Evolutionary conservation across 306 rosid species (phyloP).

Genomic region (Chamaecrista fasciculata): DNA sequence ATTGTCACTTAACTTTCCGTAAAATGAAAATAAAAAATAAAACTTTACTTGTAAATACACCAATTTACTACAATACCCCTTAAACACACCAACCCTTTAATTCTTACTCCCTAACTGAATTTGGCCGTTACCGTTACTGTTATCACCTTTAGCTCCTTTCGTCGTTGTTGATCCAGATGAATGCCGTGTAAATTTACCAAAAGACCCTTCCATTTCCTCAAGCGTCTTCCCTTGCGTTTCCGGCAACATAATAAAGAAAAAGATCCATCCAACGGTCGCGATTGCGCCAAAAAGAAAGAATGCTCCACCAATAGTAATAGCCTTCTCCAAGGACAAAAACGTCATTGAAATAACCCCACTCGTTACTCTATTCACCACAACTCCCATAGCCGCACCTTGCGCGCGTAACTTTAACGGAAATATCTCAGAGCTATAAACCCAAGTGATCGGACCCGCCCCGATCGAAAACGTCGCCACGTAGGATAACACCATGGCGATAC

Average conservation of each 20-base stretch:
- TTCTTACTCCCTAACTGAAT: conserved; percentile 39
- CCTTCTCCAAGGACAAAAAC: conserved; percentile 56
- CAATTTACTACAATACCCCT: background rate
- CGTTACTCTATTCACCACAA: conserved; percentile 49
- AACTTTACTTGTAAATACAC: too few species aligned
- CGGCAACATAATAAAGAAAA: conserved; percentile 60
- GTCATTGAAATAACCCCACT: conserved; percentile 75
- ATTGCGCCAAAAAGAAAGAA: conserved; percentile 63
- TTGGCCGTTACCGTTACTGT: conserved; percentile 16
- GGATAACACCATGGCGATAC: conserved; percentile 36
- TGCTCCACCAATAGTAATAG: conserved; percentile 71
- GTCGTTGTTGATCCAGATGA: background rate
- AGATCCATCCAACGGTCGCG: conserved; percentile 61
- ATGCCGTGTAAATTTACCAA: conserved; percentile 55
- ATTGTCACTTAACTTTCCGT: background rate
- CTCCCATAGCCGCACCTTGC: conserved; percentile 72
- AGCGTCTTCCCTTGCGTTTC: conserved; percentile 81
- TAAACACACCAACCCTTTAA: background rate
- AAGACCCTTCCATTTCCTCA: conserved; percentile 71
- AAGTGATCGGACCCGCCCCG: conserved; percentile 81
- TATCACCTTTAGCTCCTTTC: too few species aligned
- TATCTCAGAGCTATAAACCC: conserved; percentile 82
- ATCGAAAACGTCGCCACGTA: conserved; percentile 70
- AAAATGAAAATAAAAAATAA: too few species aligned
- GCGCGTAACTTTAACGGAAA: conserved; percentile 84